Conservation (phyloP, 805 yeast genomes). For the Candida silvatica region DNA sequence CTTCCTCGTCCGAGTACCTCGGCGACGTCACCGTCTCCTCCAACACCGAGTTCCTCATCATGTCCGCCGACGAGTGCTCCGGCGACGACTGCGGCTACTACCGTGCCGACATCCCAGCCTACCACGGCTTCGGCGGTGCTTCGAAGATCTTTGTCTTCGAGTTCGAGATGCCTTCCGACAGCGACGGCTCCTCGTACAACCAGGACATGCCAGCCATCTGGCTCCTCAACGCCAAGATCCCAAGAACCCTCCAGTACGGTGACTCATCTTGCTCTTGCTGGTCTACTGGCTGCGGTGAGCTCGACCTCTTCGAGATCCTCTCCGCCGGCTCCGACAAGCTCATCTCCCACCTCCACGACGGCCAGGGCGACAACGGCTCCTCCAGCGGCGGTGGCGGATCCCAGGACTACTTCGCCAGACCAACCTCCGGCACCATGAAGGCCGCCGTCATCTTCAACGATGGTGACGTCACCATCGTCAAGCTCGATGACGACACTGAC, state of each 20-base stretch:
- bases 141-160: conserved; percentile 86
- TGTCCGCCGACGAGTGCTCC: conserved; percentile 61
- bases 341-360: conserved; percentile 76
- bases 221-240: conserved; percentile 64
- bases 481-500: conserved; percentile 42
- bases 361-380: conserved; percentile 58
- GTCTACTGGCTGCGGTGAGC: conserved; percentile 96
- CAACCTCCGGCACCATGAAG: conserved; percentile 65
- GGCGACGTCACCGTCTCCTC: conserved; percentile 62
- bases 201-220: conserved; percentile 94
- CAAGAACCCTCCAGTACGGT: conserved; percentile 96
- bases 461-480: conserved; percentile 46
- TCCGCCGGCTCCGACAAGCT: conserved; percentile 66
- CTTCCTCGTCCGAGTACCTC: conserved; percentile 61
- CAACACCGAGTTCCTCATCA: conserved; percentile 72
- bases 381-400: conserved; percentile 69
- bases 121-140: conserved; percentile 86
- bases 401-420: conserved; percentile 82
- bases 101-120: conserved; percentile 82
- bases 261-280: conserved; percentile 84
- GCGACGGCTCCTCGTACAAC: conserved; percentile 34
- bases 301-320: conserved; percentile 88
- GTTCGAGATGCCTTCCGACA: conserved; percentile 78
- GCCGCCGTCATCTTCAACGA: conserved; percentile 82
- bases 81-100: conserved; percentile 70